Percentiles rank a stretch among this genome's conserved stretches.
Evolutionary conservation across 2,329 filamentous ascomycete species (phyloP).

Genomic region (Monilinia fructigena): DNA sequence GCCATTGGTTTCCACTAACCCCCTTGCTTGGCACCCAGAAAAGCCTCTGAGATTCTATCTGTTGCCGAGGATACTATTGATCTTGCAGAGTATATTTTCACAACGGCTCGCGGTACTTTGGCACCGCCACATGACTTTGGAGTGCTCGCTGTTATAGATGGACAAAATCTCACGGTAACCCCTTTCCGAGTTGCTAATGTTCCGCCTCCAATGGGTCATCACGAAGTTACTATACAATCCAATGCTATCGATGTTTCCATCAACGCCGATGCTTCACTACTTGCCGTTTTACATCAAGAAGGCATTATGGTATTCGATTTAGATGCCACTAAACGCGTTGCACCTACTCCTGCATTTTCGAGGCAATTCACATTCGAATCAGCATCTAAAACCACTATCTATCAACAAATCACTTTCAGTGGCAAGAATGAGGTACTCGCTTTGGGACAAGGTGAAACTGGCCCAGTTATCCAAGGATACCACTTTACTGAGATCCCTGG

Average conservation of each 20-base stretch:
- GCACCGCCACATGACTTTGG: conserved; percentile 73
- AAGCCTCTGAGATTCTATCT: conserved; percentile 67
- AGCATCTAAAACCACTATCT: conserved; percentile 26
- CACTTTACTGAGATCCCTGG: conserved; percentile 35
- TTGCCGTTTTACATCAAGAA: conserved; percentile 70
- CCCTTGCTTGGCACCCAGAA: conserved; percentile 76
- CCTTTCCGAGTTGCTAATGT: conserved; percentile 81
- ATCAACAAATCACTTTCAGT: conserved; percentile 37
- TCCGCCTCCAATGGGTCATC: conserved; percentile 88
- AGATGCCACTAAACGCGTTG: conserved; percentile 58
- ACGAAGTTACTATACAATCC: conserved; percentile 62
- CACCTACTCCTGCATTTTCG: conserved; percentile 46
- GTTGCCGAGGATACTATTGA: conserved; percentile 53
- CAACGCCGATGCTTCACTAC: conserved; percentile 58
- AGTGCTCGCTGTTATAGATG: conserved; percentile 80
- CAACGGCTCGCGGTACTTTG: conserved; percentile 67
- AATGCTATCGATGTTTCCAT: conserved; percentile 75
- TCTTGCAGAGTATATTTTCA: conserved; percentile 66
- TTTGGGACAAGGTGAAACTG: conserved; percentile 27
- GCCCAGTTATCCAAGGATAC: conserved; percentile 31
- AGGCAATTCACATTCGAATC: conserved; percentile 44
- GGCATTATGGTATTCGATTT: conserved; percentile 70
- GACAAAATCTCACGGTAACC: conserved; percentile 75
- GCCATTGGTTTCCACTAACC: conserved; percentile 39
- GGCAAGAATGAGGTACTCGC: conserved; percentile 32